Conservation (phyloP, 371 early-diverging fungal species). For the Mortierella sp. region DNA sequence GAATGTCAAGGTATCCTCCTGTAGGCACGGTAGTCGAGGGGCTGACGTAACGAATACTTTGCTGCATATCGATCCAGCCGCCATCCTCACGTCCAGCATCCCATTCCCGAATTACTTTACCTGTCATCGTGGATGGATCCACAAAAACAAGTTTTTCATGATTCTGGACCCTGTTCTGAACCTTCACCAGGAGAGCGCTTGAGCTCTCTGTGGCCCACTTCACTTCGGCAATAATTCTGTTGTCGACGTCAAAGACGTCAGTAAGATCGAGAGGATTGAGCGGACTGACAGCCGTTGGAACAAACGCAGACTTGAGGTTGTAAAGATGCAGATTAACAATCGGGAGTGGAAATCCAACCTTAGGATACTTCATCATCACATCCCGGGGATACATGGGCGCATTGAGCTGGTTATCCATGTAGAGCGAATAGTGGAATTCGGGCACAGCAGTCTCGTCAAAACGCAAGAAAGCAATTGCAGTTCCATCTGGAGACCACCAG, state of each 20-base stretch:
- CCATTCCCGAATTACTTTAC: constrained; percentile 64
- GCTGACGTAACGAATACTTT: constrained; percentile 60
- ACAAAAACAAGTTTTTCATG: constrained; percentile 73
- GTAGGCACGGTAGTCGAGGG: constrained; percentile 55
- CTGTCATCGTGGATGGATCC: constrained; percentile 33
- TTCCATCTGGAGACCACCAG: constrained; percentile 94
- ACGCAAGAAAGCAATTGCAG: constrained; percentile 83
- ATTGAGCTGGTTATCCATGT: constrained; percentile 59
- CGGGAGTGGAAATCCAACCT: constrained; percentile 92
- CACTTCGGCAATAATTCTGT: constrained; percentile 85
- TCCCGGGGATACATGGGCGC: constrained; percentile 77
- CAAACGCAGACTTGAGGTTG: constrained; percentile 52
- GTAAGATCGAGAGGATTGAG: constrained; percentile 25
- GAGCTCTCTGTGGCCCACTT: constrained; percentile 79
- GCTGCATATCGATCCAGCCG: constrained; percentile 79
- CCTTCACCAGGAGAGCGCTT: constrained; percentile 75
- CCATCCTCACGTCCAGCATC: constrained; percentile 67
- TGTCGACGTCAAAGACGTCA: constrained; percentile 70
- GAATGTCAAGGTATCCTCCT: constrained; percentile 83
- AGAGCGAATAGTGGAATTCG: constrained; percentile 78
- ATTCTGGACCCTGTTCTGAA: constrained; percentile 93
- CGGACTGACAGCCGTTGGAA: constrained; percentile 20
- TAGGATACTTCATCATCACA: constrained; percentile 86
- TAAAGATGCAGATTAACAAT: constrained; percentile 79
- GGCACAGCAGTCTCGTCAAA: constrained; percentile 90